Conservation (phyloP, 2,329 filamentous ascomycete species). For the Dryadomyces sulphureus region DNA sequence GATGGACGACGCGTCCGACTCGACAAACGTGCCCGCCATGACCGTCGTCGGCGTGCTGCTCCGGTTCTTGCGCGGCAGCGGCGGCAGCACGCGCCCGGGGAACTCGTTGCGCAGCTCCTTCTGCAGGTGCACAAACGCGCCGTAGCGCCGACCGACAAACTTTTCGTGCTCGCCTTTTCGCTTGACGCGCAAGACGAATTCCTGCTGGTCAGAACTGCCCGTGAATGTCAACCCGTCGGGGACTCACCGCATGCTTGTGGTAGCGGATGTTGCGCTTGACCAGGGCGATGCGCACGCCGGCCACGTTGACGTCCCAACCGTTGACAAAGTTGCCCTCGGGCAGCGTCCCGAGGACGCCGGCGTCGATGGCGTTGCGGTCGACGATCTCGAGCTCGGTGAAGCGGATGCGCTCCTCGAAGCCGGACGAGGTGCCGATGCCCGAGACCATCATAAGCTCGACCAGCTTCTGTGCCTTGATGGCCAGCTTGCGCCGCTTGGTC, state of each 20-base stretch:
- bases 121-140: conserved; percentile 71
- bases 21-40: conserved; percentile 37
- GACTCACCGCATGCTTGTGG: conserved; percentile 73
- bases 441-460: conserved; percentile 99
- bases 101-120: conserved; percentile 70
- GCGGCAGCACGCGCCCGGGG: conserved; percentile 76
- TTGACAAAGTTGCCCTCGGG: conserved; percentile 89
- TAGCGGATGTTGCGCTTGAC: conserved; percentile 77
- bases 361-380: conserved; percentile 82
- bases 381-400: conserved; percentile 97
- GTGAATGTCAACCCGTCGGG: not conserved
- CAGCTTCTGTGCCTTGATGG: conserved; percentile 84
- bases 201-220: conserved; percentile 28
- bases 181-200: conserved; percentile 83
- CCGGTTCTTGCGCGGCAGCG: conserved; percentile 86
- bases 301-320: conserved; percentile 94
- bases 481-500: conserved; percentile 86
- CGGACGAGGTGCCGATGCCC: conserved; percentile 84
- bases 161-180: conserved; percentile 58
- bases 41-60: conserved; percentile 51
- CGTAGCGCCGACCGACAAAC: conserved; percentile 74
- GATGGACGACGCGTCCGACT: conserved; percentile 65
- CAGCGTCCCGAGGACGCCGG: conserved; percentile 70
- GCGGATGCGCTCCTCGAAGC: conserved; percentile 91
- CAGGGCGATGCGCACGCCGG: conserved; percentile 66